phyloP scores from a whole-genome alignment of 192 early-diverging fungal genomes.

The Backusella psychrophila region DNA sequence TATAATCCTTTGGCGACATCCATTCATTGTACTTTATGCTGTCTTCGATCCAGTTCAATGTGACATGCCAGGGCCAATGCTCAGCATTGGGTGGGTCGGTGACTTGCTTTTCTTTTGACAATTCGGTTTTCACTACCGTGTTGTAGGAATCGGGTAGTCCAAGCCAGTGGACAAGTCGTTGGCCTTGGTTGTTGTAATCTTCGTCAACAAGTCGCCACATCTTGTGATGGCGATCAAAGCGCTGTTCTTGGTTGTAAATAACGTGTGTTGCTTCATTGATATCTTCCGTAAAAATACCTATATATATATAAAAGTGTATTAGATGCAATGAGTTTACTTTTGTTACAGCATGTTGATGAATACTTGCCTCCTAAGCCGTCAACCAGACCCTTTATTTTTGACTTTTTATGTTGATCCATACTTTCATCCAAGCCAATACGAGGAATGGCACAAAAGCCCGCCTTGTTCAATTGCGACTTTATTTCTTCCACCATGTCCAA shows the following conservation, averaged over 20 bases:
- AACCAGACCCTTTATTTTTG: neutral
- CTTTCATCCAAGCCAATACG: constrained; percentile 10
- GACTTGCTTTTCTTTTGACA: constrained; percentile 49
- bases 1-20: constrained; percentile 80
- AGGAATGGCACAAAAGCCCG: constrained; percentile 15
- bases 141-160: constrained; percentile 78
- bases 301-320: neutral
- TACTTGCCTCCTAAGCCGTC: neutral
- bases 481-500: constrained; percentile 15
- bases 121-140: constrained; percentile 24
- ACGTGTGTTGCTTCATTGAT: constrained; percentile 20
- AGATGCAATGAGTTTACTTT: too few species aligned
- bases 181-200: constrained; percentile 6
- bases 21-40: constrained; percentile 72
- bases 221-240: neutral
- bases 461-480: neutral
- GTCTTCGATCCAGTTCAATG: constrained; percentile 67
- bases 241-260: constrained; percentile 16
- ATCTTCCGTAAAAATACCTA: constrained; percentile 9
- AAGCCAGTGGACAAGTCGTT: constrained; percentile 52
- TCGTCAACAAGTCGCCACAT: constrained; percentile 7
- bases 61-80: constrained; percentile 54
- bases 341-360: neutral
- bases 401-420: constrained; percentile 10
- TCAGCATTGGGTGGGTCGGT: constrained; percentile 48